A percentile compares a stretch with the other conserved stretches of the same genome.
These are phyloP conservation scores for Aspergillus sergii DNA, from an alignment of 2,329 filamentous ascomycete genomes.

Conservation along the genomic window DNA sequence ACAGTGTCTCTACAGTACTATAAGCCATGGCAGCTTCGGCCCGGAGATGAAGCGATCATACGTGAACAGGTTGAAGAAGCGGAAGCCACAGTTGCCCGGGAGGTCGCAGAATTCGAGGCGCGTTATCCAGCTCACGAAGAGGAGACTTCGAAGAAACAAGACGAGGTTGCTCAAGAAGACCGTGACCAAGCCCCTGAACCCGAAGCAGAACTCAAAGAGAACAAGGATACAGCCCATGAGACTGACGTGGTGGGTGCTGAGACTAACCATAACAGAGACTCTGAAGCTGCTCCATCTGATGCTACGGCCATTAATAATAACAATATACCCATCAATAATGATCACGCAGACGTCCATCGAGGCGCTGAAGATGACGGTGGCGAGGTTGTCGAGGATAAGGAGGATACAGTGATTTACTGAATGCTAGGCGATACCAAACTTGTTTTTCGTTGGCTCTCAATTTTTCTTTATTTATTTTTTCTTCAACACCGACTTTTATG, in stretches of 20 bases:
- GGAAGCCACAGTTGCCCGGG: slow-evolving; percentile 64
- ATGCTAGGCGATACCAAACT: neutral
- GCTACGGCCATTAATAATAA: slow-evolving; percentile 32
- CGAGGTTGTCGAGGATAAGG: slow-evolving; percentile 79
- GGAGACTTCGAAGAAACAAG: slow-evolving; percentile 14
- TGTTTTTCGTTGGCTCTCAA: slow-evolving; percentile 7
- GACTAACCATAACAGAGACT: slow-evolving; percentile 20
- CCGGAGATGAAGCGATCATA: slow-evolving; percentile 70
- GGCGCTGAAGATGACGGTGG: slow-evolving; percentile 68
- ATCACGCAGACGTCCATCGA: slow-evolving; percentile 46
- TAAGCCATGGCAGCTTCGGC: slow-evolving; percentile 75
- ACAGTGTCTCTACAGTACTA: slow-evolving; percentile 65
- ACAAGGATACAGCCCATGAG: slow-evolving; percentile 50
- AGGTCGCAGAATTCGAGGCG: slow-evolving; percentile 65
- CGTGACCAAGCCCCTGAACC: slow-evolving; percentile 24
- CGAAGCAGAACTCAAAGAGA: slow-evolving; percentile 22
- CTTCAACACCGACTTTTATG: neutral
- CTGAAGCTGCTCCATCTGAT: slow-evolving; percentile 20
- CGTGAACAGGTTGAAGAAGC: slow-evolving; percentile 69
- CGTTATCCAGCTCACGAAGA: slow-evolving; percentile 42
- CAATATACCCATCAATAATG: slow-evolving; percentile 36
- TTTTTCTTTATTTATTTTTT: neutral
- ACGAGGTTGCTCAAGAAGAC: slow-evolving; percentile 14
- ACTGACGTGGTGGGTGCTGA: slow-evolving; percentile 32
- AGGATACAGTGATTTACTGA: slow-evolving; percentile 89